These are phyloP conservation scores for Pseudohyphozyma bogoriensis DNA, from an alignment of 768 basidiomycete species.

Conservation along the genomic window DNA sequence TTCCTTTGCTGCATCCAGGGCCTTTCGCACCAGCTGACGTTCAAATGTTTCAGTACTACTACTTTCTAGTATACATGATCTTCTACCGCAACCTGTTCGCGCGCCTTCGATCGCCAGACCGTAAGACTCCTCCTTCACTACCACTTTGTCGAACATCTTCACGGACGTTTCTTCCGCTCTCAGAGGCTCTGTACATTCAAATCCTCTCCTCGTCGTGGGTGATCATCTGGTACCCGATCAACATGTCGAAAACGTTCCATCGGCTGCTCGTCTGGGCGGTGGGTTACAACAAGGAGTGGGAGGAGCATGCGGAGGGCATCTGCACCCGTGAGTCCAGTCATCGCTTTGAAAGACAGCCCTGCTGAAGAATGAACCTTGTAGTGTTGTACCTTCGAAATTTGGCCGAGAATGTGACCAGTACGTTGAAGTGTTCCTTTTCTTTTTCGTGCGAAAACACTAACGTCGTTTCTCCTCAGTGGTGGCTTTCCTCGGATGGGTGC, in stretches of 20 bases:
- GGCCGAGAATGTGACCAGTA: constrained; percentile 42
- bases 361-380: too few relatives aligned
- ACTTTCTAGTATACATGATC: background rate
- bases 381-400: constrained; percentile 40
- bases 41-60: background rate
- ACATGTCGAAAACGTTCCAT: constrained; percentile 39
- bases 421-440: constrained; percentile 30
- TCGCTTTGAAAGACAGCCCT: too few relatives aligned
- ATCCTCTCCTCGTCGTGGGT: constrained; percentile 37
- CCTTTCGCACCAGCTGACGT: background rate
- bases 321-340: constrained; percentile 29
- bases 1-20: background rate
- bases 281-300: constrained; percentile 38
- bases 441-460: background rate
- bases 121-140: too few relatives aligned
- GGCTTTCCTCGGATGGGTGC: constrained; percentile 37
- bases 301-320: constrained; percentile 39
- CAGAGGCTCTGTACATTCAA: constrained; percentile 38
- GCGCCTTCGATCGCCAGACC: constrained; percentile 39
- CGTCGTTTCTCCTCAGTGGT: constrained; percentile 9
- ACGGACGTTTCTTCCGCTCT: too few relatives aligned
- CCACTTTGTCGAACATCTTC: constrained; percentile 29
- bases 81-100: constrained; percentile 37
- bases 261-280: constrained; percentile 35
- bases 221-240: constrained; percentile 40